Evolutionary conservation across 176 grass and related monocot species (phyloP).

Genomic region (Oryza brachyantha): DNA sequence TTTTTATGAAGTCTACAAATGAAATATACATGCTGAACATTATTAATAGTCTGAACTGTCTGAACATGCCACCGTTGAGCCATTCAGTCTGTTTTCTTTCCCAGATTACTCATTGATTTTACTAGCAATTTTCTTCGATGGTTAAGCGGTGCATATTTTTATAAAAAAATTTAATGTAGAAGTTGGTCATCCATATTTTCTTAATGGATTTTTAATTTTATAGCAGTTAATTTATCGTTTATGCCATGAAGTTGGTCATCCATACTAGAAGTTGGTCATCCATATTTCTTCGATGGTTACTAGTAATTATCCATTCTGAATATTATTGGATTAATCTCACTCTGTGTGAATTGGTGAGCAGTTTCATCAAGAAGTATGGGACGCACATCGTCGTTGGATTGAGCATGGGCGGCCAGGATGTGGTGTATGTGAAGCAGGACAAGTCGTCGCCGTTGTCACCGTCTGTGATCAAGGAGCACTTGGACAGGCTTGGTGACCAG

Average conservation of each 20-base stretch:
- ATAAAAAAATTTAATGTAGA: no score
- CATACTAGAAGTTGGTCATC: no score
- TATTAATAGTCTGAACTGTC: background rate
- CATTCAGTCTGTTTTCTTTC: no score
- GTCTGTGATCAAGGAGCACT: conserved; percentile 69
- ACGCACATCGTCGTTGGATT: conserved; percentile 77
- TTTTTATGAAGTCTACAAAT: background rate
- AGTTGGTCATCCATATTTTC: no score
- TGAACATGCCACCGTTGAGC: background rate
- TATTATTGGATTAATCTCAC: background rate
- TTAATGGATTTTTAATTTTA: no score
- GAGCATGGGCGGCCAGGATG: conserved; percentile 86
- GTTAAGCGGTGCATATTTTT: no score
- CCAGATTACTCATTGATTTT: no score
- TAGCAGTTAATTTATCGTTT: no score
- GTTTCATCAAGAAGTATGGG: conserved; percentile 86
- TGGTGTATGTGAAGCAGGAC: conserved; percentile 86
- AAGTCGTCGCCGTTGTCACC: conserved; percentile 56
- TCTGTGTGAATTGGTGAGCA: conserved; percentile 13
- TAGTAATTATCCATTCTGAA: conserved; percentile 60
- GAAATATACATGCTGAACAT: background rate
- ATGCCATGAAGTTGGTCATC: no score
- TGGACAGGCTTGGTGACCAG: conserved; percentile 81
- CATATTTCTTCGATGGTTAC: no score
- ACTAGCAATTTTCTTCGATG: no score